A percentile compares a stretch with the other conserved stretches of the same genome.
Conservation (phyloP, 495 filamentous ascomycete species). For the Aspergillus nidulans region DNA sequence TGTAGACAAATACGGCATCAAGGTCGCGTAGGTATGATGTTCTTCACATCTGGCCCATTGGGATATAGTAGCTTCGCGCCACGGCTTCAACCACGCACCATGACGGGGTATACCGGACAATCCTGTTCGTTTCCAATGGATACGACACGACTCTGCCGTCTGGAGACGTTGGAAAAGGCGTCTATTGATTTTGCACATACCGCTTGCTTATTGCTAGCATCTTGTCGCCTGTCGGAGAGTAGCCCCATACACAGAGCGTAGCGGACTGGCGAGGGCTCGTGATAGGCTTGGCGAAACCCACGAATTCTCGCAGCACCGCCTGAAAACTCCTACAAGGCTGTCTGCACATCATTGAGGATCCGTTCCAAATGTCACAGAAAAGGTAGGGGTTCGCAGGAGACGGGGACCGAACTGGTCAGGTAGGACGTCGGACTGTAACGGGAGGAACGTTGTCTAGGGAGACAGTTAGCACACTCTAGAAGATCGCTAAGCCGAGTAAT, state of each 20-base stretch:
- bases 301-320: not conserved
- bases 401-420: not conserved
- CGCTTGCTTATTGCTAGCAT: not conserved
- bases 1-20: not conserved
- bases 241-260: not conserved
- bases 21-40: not conserved
- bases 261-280: not conserved
- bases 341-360: not conserved
- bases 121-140: not conserved
- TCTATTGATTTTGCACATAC: not conserved
- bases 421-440: not conserved
- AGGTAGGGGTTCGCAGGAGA: not conserved
- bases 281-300: not conserved
- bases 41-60: not conserved
- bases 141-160: not conserved
- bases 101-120: not conserved
- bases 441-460: not conserved
- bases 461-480: not conserved
- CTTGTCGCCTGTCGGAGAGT: not conserved
- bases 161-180: not conserved
- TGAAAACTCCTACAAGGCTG: not conserved
- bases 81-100: not conserved
- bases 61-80: not conserved
- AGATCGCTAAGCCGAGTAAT: not conserved
- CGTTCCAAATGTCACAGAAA: not conserved